Evolutionary conservation across 1,139 yeast genomes (phyloP), one percentile per base, ranked within the genome.

Genomic region (Spathaspora sp.): DNA sequence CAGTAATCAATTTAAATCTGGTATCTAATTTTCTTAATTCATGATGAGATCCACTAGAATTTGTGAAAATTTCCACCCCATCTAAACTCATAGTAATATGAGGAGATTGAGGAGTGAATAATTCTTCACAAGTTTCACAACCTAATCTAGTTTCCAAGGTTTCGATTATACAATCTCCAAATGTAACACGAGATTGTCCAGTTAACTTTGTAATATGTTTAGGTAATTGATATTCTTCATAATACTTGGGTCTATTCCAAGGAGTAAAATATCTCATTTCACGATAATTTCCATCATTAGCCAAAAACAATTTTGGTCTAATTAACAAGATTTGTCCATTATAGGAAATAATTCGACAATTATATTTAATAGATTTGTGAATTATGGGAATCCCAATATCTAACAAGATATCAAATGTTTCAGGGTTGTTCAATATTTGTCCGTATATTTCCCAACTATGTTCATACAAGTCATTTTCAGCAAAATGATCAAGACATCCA

Each of bases 251-350:
- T 46, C 87, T 78, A 57, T 81, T 76, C 99, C 99, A 93, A 11
- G 98, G 96, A 0, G 96, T 89, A 64, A 93, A 93, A 64, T 84
- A 90, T 56, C 99, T 78, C 98, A 93, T 91, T 65, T 93, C 99
- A 44, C 99, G 79, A 68, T 95, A 93, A 62, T 93, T 93, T 1
- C 99, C 99, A 68, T 93, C 99, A 63, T 93, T 95, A 17, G 98
- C 98, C 45, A 95, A 76, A 78, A 89, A 85, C 41, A 93, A 64
- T 62, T 93, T 93, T 23, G 99, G 99, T 59, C 98, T 81, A 55
- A 93, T 93, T 55, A 91, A 74, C 43, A 91, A 68, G 47, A 93
- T 86, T 60, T 81, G 72, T 20, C 93, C 90, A 67, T 90, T 82
- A 62, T 81, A 80, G 1, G 96, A 86, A 45, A 93, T 71, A 42